Evolutionary conservation across 2,329 filamentous ascomycete genomes (phyloP).

Genomic region (Ophiocordyceps polyrhachis-furcata): DNA sequence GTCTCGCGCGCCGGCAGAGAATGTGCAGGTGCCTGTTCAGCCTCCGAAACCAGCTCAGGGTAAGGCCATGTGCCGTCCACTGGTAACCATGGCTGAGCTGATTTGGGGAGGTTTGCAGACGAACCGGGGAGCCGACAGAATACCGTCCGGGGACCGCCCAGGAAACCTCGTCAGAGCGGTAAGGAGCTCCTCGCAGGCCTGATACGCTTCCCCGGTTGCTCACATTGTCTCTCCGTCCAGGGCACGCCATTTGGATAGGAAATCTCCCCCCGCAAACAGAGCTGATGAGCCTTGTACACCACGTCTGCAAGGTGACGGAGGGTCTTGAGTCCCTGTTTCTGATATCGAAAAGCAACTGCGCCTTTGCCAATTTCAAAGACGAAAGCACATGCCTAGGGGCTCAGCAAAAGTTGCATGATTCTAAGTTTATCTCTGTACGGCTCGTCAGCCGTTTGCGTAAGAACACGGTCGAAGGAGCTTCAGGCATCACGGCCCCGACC

Average conservation of each 20-base stretch:
- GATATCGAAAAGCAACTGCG: conserved; percentile 93
- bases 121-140: conserved; percentile 8
- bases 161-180: conserved; percentile 40
- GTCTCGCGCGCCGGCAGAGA: conserved; percentile 5
- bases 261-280: conserved; percentile 75
- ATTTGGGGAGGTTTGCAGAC: not conserved
- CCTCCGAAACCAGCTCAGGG: conserved; percentile 7
- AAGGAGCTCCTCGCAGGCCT: conserved; percentile 12
- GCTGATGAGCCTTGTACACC: conserved; percentile 69
- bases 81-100: not conserved
- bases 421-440: conserved; percentile 67
- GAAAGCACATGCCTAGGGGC: conserved; percentile 58
- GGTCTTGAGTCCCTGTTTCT: conserved; percentile 80
- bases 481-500: conserved; percentile 32
- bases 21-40: conserved; percentile 2
- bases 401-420: conserved; percentile 76
- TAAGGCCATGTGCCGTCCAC: conserved; percentile 1
- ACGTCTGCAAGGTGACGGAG: conserved; percentile 64
- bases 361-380: conserved; percentile 86
- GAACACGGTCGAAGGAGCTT: conserved; percentile 25
- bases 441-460: conserved; percentile 69
- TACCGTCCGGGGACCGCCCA: conserved; percentile 15
- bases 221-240: conserved; percentile 17
- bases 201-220: not conserved
- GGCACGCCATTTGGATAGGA: conserved; percentile 89